phyloP scores from a whole-genome alignment of 2,329 filamentous ascomycete genomes.

The Xylariaceae sp. region DNA sequence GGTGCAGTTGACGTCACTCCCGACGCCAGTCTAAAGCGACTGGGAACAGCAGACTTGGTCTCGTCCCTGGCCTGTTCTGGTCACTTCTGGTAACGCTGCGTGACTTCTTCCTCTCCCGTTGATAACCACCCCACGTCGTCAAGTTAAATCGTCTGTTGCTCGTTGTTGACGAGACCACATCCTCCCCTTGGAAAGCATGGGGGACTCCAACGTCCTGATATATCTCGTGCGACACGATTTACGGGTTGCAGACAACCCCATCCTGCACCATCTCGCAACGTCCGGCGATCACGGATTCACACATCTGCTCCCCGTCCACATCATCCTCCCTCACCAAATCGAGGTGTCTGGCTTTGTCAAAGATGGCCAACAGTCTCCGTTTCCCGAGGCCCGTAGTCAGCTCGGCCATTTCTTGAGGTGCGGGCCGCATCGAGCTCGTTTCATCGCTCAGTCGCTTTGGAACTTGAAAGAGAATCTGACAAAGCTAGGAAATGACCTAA shows the following conservation, averaged over 20 bases:
- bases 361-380: conserved; percentile 52
- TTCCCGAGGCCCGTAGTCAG: conserved; percentile 61
- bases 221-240: conserved; percentile 70
- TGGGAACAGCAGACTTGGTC: not conserved
- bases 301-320: conserved; percentile 65
- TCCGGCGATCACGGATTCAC: conserved; percentile 51
- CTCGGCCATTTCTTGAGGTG: conserved; percentile 67
- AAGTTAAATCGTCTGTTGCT: not conserved
- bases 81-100: not conserved
- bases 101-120: not conserved
- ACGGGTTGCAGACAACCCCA: conserved; percentile 67
- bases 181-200: conserved; percentile 24
- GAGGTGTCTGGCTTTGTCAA: conserved; percentile 70
- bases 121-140: not conserved
- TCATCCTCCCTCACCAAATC: conserved; percentile 65
- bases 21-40: not conserved
- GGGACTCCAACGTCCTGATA: conserved; percentile 51
- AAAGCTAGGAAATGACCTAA: conserved; percentile 53
- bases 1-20: not conserved
- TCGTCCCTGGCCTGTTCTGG: not conserved
- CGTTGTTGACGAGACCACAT: not conserved
- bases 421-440: conserved; percentile 65
- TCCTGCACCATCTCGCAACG: conserved; percentile 55
- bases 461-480: conserved; percentile 61
- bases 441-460: conserved; percentile 68